These are phyloP conservation scores for Hypoxylon sp. DNA, from an alignment of 2,329 filamentous ascomycete species.

Conservation along the genomic window DNA sequence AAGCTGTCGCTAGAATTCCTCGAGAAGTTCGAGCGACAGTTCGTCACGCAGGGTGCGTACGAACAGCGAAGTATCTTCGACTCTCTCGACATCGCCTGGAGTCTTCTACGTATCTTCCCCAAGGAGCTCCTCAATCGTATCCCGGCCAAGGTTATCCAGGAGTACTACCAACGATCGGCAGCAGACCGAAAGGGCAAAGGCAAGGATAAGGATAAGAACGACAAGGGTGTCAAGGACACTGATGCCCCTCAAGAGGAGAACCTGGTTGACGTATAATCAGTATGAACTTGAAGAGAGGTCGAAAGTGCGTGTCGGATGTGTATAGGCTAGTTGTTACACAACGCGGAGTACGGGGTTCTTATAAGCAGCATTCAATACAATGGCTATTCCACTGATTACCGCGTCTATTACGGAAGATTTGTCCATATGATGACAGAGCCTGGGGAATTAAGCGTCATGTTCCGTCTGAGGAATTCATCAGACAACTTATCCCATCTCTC, in stretches of 20 bases:
- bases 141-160: slow-evolving; percentile 82
- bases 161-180: slow-evolving; percentile 80
- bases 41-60: slow-evolving; percentile 92
- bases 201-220: slow-evolving; percentile 64
- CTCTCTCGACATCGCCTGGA: slow-evolving; percentile 96
- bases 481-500: neutral
- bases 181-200: slow-evolving; percentile 73
- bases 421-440: neutral
- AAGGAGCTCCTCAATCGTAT: slow-evolving; percentile 98
- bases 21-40: slow-evolving; percentile 97
- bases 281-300: slow-evolving; percentile 14
- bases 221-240: slow-evolving; percentile 58
- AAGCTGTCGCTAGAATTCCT: slow-evolving; percentile 98
- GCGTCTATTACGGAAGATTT: neutral
- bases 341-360: slow-evolving; percentile 42
- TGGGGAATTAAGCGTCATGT: neutral
- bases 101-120: slow-evolving; percentile 94
- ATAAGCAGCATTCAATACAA: slow-evolving; percentile 43
- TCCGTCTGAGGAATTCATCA: neutral
- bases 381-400: slow-evolving; percentile 27
- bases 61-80: slow-evolving; percentile 93
- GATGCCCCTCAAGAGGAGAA: slow-evolving; percentile 64
- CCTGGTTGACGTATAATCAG: slow-evolving; percentile 67
- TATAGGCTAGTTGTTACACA: slow-evolving; percentile 45
- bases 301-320: slow-evolving; percentile 35